These are phyloP conservation scores for Orbilia brochopaga DNA, from an alignment of 2,329 filamentous ascomycete species.

Conservation along the genomic window DNA sequence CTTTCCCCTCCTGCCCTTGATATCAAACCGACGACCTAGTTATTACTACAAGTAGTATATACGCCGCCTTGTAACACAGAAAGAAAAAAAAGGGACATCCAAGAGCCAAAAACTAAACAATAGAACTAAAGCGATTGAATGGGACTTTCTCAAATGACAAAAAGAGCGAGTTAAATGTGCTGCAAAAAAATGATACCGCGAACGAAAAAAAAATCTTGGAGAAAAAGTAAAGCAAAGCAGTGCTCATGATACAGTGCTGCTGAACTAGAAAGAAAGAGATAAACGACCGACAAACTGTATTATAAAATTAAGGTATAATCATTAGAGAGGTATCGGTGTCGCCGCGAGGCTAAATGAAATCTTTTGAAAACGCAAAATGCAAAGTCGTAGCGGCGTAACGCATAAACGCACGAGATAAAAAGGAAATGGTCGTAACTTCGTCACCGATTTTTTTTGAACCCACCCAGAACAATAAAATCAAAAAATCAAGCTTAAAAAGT, in stretches of 20 bases:
- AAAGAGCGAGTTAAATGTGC: slow-evolving; percentile 14
- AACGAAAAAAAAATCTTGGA: slow-evolving; percentile 4
- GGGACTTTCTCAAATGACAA: slow-evolving; percentile 18
- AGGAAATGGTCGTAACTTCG: slow-evolving; percentile 51
- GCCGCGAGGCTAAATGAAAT: slow-evolving; percentile 51
- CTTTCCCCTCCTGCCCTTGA: slow-evolving; percentile 17
- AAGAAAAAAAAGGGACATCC: slow-evolving; percentile 40
- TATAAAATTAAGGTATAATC: slow-evolving; percentile 51
- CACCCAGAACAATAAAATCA: slow-evolving; percentile 54
- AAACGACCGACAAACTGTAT: slow-evolving; percentile 36
- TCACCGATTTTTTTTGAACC: slow-evolving; percentile 51
- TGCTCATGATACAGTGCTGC: slow-evolving; percentile 45
- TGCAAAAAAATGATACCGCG: slow-evolving; percentile 2
- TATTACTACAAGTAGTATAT: slow-evolving; percentile 50
- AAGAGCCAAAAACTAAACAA: slow-evolving; percentile 30
- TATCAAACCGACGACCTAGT: slow-evolving; percentile 39
- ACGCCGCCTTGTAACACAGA: slow-evolving; percentile 47
- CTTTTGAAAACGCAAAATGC: slow-evolving; percentile 51
- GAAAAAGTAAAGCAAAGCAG: slow-evolving; percentile 27
- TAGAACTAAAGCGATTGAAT: slow-evolving; percentile 26
- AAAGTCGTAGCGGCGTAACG: slow-evolving; percentile 50
- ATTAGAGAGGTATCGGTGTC: slow-evolving; percentile 52
- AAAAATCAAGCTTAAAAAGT: slow-evolving; percentile 52
- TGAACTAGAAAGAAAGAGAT: slow-evolving; percentile 13
- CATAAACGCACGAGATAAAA: slow-evolving; percentile 39